Evolutionary conservation across 1,139 yeast species (phyloP), one percentile per base, ranked within the genome.

Genomic region (Magnusiomyces fungicola): DNA sequence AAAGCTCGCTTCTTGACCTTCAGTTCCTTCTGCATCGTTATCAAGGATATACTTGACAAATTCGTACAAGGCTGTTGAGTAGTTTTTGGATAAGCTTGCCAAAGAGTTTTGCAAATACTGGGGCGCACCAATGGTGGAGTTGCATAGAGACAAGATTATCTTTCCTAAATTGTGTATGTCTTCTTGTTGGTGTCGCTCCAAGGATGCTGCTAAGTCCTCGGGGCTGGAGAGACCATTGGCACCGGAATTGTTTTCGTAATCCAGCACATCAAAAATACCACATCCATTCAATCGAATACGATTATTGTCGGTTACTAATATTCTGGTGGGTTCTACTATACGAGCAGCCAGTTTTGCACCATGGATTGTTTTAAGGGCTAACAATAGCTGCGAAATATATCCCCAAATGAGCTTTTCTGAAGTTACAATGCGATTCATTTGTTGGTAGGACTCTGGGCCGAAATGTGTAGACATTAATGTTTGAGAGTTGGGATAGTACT

Each of bases 331-430:
- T 53, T 83, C 80, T 18, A 86, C 60, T 0, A 78, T 68, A 46
- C 94, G 76, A 1, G 86, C 82, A 0, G 83, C 78, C 46, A 90
- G 69, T 0, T 77, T 79, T 19, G 72, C 70, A 2, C 71, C 71
- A 66, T 90, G 97, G 12, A 84, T 75, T 2, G 76, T 72, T 19
- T 72, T 66, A 41, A 89, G 63, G 0, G 89, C 96, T 58, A 78
- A 77, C 7, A 83, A 71, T 30, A 92, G 66, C 67, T 92, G 97
- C 23, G 81, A 74, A 49, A 85, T 67, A 60, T 87, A 86, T 33
- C 69, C 68, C 97, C 97, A 90, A 48, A 92, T 66, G 21, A 78
- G 62, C 18, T 79, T 77, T 61, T 83, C 92, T 0, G 83, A 79
- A 2, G 87, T 45, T 18, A 50, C 51, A 23, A 48, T 46, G 10